Conservation (phyloP, 2,329 filamentous ascomycete genomes). For the Fusarium sororula region DNA sequence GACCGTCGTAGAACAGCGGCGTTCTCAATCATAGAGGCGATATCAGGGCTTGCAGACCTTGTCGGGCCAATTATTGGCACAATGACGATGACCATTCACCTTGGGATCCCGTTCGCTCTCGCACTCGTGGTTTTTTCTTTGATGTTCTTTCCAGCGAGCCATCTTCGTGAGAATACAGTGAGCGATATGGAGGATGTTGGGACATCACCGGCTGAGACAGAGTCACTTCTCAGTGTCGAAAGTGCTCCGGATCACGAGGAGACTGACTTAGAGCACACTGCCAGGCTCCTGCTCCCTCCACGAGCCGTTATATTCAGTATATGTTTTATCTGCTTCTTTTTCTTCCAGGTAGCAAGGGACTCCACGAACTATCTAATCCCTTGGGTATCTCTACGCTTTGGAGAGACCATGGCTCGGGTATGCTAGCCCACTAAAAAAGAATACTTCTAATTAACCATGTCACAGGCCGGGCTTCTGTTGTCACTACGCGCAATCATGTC, state of each 20-base stretch:
- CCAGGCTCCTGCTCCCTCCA: neutral
- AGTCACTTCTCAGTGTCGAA: neutral
- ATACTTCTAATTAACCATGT: neutral
- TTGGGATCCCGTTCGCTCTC: neutral
- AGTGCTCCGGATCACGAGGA: neutral
- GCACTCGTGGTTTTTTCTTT: neutral
- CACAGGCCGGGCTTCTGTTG: neutral
- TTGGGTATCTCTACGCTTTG: neutral
- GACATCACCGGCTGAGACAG: neutral
- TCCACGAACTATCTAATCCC: neutral
- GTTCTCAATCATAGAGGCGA: neutral
- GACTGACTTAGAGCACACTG: no score
- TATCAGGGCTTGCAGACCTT: neutral
- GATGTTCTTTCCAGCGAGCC: neutral
- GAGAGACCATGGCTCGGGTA: neutral
- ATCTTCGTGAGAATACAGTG: neutral
- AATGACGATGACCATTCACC: neutral
- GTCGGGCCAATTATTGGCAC: neutral
- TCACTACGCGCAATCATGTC: neutral
- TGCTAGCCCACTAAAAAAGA: neutral
- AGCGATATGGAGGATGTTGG: neutral
- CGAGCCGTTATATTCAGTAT: neutral
- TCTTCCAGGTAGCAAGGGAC: neutral
- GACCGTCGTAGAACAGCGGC: neutral
- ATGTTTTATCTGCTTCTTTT: conserved; percentile 2